Evolutionary conservation across 257 asterid genomes (phyloP), one percentile per base, ranked within the genome.

Genomic region (Jacaranda copaia): DNA sequence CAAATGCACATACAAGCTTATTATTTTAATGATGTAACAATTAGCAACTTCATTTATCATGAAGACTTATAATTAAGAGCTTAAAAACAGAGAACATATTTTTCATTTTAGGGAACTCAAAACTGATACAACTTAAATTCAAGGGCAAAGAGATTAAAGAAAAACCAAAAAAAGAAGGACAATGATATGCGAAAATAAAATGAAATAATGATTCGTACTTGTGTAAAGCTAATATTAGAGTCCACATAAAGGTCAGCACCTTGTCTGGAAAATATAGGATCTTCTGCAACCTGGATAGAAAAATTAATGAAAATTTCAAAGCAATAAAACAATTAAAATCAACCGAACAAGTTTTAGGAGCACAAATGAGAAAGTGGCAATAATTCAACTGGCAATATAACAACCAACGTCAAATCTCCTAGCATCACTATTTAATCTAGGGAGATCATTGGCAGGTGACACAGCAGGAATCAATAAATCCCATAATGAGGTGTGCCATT

Each of bases 211-310:
- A 77, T 79, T 67, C 97, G 88, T 80, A 95, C 99, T 84, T 90
- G 90, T 70, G 97, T 89, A 76, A 95, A 91, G 84, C 89, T 87
- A 72, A 95, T 91, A 85, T 80, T 68, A 80, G 81, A 78, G 75
- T 93, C 93, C 74, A 95, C 96, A 89, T 89, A 93, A 70, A 95
- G 76, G 80, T 93, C 98, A 78, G 94, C 89, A 76, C 98, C 99
- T 75, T 88, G 87, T 84, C 98, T 85, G 51, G 88, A 81, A 89
- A 93, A 95, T 53, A 85, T 49, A 73, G 86, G 81, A 90, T 95
- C 98, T 71, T 87, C 89, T 67, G 84, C 81, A 64, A 95, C 96
- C 99, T 95, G 91, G 62, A 80, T 64, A 67, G 20, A 66, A 70
- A 70, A 52, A 76, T 46, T 16, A 36, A 59, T 19, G 52, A 40